Conservation (phyloP, 2,329 filamentous ascomycete genomes). For the Alternaria solani region DNA sequence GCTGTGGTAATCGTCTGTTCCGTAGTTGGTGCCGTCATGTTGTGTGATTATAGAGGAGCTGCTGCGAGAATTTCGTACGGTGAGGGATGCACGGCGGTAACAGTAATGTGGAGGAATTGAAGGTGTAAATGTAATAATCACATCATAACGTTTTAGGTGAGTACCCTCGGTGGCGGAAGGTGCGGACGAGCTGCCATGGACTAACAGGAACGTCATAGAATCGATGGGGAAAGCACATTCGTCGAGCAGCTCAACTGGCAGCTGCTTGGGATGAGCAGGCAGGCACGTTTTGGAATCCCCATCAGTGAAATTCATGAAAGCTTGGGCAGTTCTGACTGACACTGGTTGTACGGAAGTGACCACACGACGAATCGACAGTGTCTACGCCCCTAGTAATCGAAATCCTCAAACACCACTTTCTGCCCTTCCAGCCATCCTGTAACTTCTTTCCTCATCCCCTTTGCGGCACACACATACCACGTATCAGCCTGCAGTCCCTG, state of each 20-base stretch:
- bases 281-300: not conserved
- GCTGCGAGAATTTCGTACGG: slow-evolving; percentile 22
- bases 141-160: not conserved
- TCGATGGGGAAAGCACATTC: slow-evolving; percentile 2
- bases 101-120: slow-evolving; percentile 13
- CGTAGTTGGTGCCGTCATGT: slow-evolving; percentile 34
- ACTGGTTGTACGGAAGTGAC: no score
- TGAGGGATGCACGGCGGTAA: slow-evolving; percentile 26
- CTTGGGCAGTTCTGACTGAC: not conserved
- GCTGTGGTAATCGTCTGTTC: slow-evolving; percentile 19
- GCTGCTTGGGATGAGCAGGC: not conserved
- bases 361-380: not conserved
- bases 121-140: not conserved
- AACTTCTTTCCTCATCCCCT: slow-evolving; percentile 59
- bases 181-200: not conserved
- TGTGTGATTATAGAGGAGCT: slow-evolving; percentile 15
- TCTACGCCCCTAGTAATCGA: slow-evolving; percentile 48
- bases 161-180: not conserved
- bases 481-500: slow-evolving; percentile 46
- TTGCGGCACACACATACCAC: slow-evolving; percentile 69
- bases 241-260: slow-evolving; percentile 4
- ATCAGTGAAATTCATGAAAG: not conserved
- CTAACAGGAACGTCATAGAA: not conserved
- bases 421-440: slow-evolving; percentile 59
- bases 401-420: slow-evolving; percentile 61